Percentiles rank a stretch among this genome's conserved stretches.
Conservation (phyloP, 495 filamentous ascomycete species). For the Aspergillus hancockii region DNA sequence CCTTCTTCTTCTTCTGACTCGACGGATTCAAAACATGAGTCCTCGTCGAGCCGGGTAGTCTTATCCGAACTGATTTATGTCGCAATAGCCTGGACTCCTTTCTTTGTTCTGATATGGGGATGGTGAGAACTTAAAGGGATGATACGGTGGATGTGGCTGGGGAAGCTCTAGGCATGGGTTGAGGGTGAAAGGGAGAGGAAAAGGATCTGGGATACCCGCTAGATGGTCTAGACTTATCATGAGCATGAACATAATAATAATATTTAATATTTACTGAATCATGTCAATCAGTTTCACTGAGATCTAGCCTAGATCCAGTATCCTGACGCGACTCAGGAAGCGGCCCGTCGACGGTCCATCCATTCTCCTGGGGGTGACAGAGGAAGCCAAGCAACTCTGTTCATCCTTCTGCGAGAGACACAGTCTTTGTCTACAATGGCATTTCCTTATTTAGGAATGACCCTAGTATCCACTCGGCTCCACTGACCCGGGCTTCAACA, state of each 20-base stretch:
- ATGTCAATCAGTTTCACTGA: background rate
- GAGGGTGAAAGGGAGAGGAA: background rate
- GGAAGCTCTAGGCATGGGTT: slow-evolving; percentile 1
- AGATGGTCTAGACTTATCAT: background rate
- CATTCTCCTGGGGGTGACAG: too few relatives aligned
- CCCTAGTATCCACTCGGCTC: background rate
- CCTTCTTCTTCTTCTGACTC: background rate
- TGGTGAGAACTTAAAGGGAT: background rate
- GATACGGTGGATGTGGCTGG: background rate
- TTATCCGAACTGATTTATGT: background rate
- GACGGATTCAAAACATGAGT: slow-evolving; percentile 1
- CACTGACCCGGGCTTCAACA: background rate
- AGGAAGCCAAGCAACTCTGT: too few relatives aligned
- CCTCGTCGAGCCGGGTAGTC: background rate
- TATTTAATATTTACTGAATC: background rate
- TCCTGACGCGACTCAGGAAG: too few relatives aligned
- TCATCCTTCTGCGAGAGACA: background rate
- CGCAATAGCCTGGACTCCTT: background rate
- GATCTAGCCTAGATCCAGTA: too few relatives aligned
- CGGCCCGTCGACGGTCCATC: too few relatives aligned
- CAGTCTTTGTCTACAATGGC: background rate
- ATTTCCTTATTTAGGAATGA: background rate
- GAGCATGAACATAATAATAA: background rate
- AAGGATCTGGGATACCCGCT: background rate
- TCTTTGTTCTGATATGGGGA: background rate